phyloP scores from a whole-genome alignment of 306 rosid genomes.

The Vicia sativa region DNA sequence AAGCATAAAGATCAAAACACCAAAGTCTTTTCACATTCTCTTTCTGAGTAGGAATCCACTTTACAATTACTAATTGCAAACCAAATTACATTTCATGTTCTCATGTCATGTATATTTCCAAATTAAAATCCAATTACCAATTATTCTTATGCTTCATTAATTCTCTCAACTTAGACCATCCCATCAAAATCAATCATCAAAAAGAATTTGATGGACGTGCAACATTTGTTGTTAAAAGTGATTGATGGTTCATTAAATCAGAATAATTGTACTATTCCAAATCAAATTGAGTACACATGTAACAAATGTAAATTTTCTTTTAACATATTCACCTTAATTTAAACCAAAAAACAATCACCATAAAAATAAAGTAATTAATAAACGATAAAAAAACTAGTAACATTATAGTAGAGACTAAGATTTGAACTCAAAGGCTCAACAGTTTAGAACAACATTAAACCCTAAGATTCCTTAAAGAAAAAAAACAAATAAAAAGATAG shows the following conservation, averaged over 20 bases:
- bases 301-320: neutral
- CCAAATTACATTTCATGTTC: slow-evolving; percentile 3
- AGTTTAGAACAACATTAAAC: slow-evolving; percentile 21
- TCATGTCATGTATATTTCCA: slow-evolving; percentile 31
- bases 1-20: slow-evolving; percentile 32
- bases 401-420: neutral
- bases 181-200: slow-evolving; percentile 44
- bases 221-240: slow-evolving; percentile 17
- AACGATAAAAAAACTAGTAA: neutral
- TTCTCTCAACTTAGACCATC: slow-evolving; percentile 22
- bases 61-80: slow-evolving; percentile 28
- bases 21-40: slow-evolving; percentile 20
- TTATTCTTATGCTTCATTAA: neutral
- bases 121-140: neutral
- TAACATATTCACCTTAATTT: neutral
- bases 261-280: too few relatives aligned
- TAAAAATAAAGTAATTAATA: neutral
- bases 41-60: slow-evolving; percentile 44
- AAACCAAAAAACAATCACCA: neutral
- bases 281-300: slow-evolving; percentile 3
- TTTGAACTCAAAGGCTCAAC: slow-evolving; percentile 5
- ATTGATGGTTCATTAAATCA: slow-evolving; percentile 34
- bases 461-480: neutral
- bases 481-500: too few relatives aligned
- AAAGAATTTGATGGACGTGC: slow-evolving; percentile 37